These are phyloP conservation scores for Leccinum solheimii DNA, from an alignment of 1,284 basidiomycete genomes.

Conservation along the genomic window DNA sequence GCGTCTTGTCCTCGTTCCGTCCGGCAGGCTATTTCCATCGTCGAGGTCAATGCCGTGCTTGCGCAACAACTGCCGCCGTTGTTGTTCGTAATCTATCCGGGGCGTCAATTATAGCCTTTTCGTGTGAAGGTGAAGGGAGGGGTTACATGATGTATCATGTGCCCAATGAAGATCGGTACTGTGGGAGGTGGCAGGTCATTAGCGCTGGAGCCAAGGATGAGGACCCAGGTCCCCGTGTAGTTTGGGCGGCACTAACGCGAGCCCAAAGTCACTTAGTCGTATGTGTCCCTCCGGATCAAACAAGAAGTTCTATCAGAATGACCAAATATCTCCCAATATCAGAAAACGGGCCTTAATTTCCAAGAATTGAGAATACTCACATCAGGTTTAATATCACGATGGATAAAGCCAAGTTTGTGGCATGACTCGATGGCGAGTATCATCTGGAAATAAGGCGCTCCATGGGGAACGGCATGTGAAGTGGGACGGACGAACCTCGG, in stretches of 20 bases:
- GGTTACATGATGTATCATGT: conserved; percentile 83
- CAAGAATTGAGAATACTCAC: conserved; percentile 47
- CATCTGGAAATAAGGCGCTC: conserved; percentile 62
- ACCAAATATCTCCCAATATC: conserved; percentile 28
- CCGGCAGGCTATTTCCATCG: conserved; percentile 63
- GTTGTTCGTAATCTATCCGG: conserved; percentile 85
- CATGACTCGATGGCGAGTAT: conserved; percentile 93
- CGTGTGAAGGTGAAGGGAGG: conserved; percentile 21
- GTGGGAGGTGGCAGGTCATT: conserved; percentile 20
- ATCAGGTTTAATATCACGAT: conserved; percentile 96
- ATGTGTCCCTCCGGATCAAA: conserved; percentile 94
- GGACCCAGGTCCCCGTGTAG: conserved; percentile 28
- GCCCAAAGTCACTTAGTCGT: conserved; percentile 92
- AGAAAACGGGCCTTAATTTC: conserved; percentile 34
- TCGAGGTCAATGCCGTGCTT: conserved; percentile 96
- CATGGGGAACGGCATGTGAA: conserved; percentile 22
- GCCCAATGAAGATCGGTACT: conserved; percentile 88
- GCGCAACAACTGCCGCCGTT: conserved; percentile 82
- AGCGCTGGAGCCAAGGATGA: conserved; percentile 19
- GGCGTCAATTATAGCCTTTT: conserved; percentile 21
- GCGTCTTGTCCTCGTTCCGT: conserved; percentile 68
- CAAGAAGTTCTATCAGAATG: conserved; percentile 79
- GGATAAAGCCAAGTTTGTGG: conserved; percentile 94
- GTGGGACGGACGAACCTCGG: conserved; percentile 62
- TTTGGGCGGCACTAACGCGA: conserved; percentile 66